Conservation (phyloP, 2,329 filamentous ascomycete genomes). For the Colletotrichum trifolii region DNA sequence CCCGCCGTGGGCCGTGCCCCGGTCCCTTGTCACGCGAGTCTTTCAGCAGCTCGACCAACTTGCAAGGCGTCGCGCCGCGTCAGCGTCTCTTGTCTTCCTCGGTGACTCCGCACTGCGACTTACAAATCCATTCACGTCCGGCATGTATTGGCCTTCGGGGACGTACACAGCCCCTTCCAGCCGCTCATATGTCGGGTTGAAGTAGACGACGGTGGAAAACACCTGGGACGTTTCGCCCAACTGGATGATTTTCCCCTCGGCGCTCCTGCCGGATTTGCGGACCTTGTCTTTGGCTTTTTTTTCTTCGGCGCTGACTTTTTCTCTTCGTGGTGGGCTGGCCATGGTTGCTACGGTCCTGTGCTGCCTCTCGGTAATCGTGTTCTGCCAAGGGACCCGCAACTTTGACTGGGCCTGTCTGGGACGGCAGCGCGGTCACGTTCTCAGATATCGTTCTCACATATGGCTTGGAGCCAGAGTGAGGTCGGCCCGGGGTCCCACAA, state of each 20-base stretch:
- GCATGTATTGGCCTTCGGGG: neutral
- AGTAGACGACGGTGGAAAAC: neutral
- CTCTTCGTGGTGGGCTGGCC: neutral
- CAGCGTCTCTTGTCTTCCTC: neutral
- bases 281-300: constrained; percentile 2
- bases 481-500: neutral
- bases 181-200: neutral
- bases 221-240: neutral
- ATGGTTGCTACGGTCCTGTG: neutral
- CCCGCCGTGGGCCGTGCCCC: neutral
- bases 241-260: neutral
- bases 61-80: neutral
- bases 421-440: neutral
- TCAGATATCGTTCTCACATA: neutral
- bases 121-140: neutral
- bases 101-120: neutral
- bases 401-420: neutral
- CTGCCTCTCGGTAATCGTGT: neutral
- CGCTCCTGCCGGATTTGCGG: neutral
- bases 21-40: neutral
- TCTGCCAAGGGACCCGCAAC: neutral
- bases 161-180: neutral
- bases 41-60: neutral
- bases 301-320: neutral
- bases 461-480: neutral